Conservation (phyloP, 2,329 filamentous ascomycete genomes). For the Colletotrichum destructivum region DNA sequence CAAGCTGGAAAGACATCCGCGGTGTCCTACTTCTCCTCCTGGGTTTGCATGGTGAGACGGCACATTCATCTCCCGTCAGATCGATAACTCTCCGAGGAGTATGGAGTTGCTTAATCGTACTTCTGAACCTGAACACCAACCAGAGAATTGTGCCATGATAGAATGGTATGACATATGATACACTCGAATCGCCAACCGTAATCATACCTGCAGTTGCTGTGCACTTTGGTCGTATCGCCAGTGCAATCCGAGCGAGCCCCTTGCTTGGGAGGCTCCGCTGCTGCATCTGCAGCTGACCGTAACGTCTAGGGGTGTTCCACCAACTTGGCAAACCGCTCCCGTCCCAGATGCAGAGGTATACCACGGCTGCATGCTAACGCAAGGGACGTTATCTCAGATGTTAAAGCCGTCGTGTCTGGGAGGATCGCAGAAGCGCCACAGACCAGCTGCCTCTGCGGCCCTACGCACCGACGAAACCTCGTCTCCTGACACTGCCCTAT, state of each 20-base stretch:
- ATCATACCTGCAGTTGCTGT: neutral
- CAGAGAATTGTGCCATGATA: neutral
- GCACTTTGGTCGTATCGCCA: neutral
- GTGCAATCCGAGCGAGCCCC: neutral
- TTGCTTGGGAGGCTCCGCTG: neutral
- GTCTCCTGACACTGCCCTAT: conserved; percentile 75
- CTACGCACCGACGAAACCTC: conserved; percentile 77
- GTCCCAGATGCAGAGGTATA: neutral
- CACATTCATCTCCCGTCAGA: neutral
- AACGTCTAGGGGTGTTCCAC: neutral
- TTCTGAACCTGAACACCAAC: neutral
- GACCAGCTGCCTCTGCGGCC: conserved; percentile 78
- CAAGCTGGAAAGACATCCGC: neutral
- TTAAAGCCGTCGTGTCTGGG: conserved; percentile 67
- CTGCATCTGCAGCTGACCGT: neutral
- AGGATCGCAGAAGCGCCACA: conserved; percentile 85
- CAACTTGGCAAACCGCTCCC: neutral
- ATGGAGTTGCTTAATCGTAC: neutral
- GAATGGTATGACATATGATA: neutral
- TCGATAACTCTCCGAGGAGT: neutral
- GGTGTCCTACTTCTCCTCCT: neutral
- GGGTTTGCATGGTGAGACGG: neutral
- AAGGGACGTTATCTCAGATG: conserved; percentile 54
- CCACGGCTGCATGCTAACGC: neutral
- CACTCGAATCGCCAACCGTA: neutral